Conservation (phyloP, 1,284 basidiomycete genomes). For the Cutaneotrichosporon sp. region DNA sequence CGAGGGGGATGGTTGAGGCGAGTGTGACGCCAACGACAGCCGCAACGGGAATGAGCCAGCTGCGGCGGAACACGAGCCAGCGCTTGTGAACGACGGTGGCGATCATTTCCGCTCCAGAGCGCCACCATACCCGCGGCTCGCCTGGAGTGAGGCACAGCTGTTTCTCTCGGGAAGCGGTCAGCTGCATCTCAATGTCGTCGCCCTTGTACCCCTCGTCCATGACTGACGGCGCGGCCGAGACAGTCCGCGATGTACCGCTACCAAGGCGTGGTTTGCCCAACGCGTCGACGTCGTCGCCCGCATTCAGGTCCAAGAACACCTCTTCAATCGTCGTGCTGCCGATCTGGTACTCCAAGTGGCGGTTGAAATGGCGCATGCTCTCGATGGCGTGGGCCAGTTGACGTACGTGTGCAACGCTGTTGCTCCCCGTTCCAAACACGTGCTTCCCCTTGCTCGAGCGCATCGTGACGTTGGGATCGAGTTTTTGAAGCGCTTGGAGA, state of each 20-base stretch:
- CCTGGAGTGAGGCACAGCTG: constrained; percentile 7
- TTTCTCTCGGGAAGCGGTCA: not conserved
- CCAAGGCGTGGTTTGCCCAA: not conserved
- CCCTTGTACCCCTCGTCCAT: not conserved
- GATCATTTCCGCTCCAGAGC: constrained; percentile 1
- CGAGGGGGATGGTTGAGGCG: constrained; percentile 60
- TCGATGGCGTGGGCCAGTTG: constrained; percentile 55
- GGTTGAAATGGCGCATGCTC: not conserved
- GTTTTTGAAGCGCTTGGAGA: not conserved
- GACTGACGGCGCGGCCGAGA: not conserved
- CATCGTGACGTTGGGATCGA: not conserved
- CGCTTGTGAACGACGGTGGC: constrained; percentile 69
- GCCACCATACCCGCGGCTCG: not conserved
- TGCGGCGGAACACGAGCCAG: constrained; percentile 58
- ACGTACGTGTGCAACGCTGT: constrained; percentile 55
- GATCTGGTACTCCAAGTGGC: constrained; percentile 57
- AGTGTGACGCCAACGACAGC: constrained; percentile 59
- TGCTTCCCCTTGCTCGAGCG: constrained; percentile 15
- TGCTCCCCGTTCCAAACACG: constrained; percentile 45
- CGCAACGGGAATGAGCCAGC: constrained; percentile 63
- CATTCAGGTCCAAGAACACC: constrained; percentile 65
- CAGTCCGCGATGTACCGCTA: not conserved
- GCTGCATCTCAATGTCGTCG: constrained; percentile 1
- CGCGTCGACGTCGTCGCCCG: not conserved
- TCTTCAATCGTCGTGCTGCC: constrained; percentile 70